phyloP scores from a whole-genome alignment of 83 land plant genomes.

The Thuja plicata region DNA sequence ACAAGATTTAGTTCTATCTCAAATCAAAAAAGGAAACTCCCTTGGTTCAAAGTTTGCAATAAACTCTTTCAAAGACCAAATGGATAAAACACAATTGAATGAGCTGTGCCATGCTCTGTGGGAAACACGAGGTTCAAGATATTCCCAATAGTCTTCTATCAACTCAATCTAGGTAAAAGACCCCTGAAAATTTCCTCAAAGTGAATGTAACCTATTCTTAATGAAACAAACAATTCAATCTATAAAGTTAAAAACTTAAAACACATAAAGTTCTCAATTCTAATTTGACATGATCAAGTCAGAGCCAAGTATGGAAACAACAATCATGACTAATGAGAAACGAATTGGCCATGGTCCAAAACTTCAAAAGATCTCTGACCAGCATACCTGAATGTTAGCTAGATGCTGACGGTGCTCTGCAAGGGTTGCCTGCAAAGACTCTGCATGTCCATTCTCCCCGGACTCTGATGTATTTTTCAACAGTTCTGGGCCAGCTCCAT shows the following conservation, averaged over 20 bases:
- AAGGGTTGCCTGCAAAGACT: constrained; percentile 82
- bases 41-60: not conserved
- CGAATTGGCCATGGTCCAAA: not conserved
- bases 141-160: not conserved
- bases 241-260: not conserved
- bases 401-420: constrained; percentile 94
- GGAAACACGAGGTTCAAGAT: not conserved
- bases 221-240: not conserved
- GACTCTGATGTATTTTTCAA: constrained; percentile 58
- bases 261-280: not conserved
- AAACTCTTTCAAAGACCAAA: not conserved
- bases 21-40: too few species aligned
- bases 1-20: not conserved
- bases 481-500: constrained; percentile 97
- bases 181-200: too few species aligned
- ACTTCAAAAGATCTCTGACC: not conserved
- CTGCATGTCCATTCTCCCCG: constrained; percentile 80
- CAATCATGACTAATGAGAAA: not conserved
- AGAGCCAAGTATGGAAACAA: not conserved
- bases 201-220: not conserved
- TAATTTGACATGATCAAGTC: not conserved
- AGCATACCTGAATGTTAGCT: constrained; percentile 80
- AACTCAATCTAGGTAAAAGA: not conserved
- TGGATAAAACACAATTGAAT: too few species aligned
- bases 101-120: not conserved